Evolutionary conservation across 805 yeast species (phyloP).

Genomic region (Zygosaccharomyces rouxii): DNA sequence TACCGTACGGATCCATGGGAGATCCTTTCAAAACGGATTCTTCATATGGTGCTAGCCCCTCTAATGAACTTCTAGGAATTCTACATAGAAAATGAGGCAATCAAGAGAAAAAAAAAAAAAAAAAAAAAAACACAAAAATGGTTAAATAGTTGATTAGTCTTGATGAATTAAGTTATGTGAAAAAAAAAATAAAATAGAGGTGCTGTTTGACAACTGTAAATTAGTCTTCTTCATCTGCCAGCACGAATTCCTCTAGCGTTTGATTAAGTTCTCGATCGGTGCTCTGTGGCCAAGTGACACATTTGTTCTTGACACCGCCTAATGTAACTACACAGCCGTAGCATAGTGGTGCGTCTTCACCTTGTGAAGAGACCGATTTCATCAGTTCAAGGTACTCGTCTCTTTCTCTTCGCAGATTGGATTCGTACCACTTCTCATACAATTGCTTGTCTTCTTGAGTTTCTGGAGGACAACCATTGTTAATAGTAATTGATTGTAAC

Average conservation of each 20-base stretch:
- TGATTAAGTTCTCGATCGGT: constrained; percentile 34
- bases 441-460: constrained; percentile 40
- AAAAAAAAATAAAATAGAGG: background rate
- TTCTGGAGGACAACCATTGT: constrained; percentile 46
- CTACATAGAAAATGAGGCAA: constrained; percentile 17
- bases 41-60: constrained; percentile 11
- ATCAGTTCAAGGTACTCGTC: constrained; percentile 21
- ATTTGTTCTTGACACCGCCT: constrained; percentile 39
- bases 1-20: background rate
- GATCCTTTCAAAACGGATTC: constrained; percentile 4
- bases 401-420: constrained; percentile 22
- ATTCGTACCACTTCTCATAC: constrained; percentile 33
- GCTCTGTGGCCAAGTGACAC: constrained; percentile 38
- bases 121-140: background rate
- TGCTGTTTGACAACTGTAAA: background rate
- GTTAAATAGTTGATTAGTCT: constrained; percentile 1
- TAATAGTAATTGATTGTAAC: constrained; percentile 66
- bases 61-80: constrained; percentile 27
- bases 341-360: constrained; percentile 44
- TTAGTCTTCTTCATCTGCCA: constrained; percentile 38
- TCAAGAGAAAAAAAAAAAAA: background rate
- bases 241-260: constrained; percentile 46
- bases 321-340: constrained; percentile 73
- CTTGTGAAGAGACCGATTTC: constrained; percentile 15
- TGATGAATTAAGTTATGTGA: constrained; percentile 1